phyloP scores from a whole-genome alignment of 1,284 basidiomycete species.

The Entoloma clypeatum region DNA sequence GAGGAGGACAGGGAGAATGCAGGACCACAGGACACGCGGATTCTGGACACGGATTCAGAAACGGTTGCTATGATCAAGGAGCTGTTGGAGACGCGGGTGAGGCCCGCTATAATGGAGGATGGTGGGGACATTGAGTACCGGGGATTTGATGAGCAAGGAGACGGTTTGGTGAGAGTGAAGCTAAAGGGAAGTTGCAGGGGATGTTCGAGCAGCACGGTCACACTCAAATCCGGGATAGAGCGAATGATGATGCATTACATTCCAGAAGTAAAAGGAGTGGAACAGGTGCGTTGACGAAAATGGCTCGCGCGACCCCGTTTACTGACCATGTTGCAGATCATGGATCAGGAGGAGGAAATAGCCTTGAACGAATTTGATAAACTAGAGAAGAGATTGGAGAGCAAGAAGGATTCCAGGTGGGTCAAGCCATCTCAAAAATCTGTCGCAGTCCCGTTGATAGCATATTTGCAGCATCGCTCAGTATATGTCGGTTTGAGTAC shows the following conservation, averaged over 20 bases:
- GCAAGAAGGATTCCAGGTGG: slow-evolving; percentile 40
- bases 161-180: slow-evolving; percentile 76
- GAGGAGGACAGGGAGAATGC: slow-evolving; percentile 74
- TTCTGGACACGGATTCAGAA: slow-evolving; percentile 95
- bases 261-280: slow-evolving; percentile 95
- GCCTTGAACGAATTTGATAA: slow-evolving; percentile 90
- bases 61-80: slow-evolving; percentile 99
- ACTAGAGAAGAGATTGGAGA: slow-evolving; percentile 73
- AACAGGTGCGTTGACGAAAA: slow-evolving; percentile 64
- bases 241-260: slow-evolving; percentile 99
- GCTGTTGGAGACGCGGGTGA: slow-evolving; percentile 88
- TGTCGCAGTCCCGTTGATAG: slow-evolving; percentile 10
- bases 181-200: slow-evolving; percentile 97
- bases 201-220: slow-evolving; percentile 90
- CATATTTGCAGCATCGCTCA: slow-evolving; percentile 59
- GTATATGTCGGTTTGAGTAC: slow-evolving; percentile 60
- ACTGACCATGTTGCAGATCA: slow-evolving; percentile 47
- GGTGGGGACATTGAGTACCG: slow-evolving; percentile 88
- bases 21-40: slow-evolving; percentile 92
- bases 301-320: background rate
- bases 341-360: slow-evolving; percentile 89
- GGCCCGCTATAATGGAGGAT: slow-evolving; percentile 96
- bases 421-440: slow-evolving; percentile 13
- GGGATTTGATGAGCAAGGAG: slow-evolving; percentile 64
- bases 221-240: slow-evolving; percentile 94